Percentiles rank a stretch among this genome's conserved stretches.
Evolutionary conservation across 495 filamentous ascomycete species (phyloP).

Genomic region (Trichoderma parareesei): DNA sequence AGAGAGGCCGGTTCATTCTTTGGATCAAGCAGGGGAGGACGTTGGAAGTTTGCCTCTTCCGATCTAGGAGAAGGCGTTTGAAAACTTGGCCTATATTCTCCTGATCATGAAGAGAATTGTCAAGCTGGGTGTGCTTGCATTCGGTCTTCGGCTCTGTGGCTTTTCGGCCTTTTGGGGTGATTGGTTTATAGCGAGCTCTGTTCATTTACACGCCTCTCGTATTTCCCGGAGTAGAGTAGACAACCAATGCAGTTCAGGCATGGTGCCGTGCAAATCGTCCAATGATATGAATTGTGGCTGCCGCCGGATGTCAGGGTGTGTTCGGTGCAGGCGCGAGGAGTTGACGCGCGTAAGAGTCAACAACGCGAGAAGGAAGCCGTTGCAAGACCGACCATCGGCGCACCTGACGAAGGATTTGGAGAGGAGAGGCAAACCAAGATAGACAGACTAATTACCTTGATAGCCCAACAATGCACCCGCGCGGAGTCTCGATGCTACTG

Average conservation of each 20-base stretch:
- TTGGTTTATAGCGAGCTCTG: neutral
- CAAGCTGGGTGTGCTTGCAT: neutral
- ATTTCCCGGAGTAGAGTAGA: neutral
- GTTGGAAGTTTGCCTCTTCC: neutral
- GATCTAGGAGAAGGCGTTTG: neutral
- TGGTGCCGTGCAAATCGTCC: neutral
- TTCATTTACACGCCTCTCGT: neutral
- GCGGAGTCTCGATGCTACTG: neutral
- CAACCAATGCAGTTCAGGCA: neutral
- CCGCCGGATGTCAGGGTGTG: too few species aligned
- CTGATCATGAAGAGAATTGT: too few species aligned
- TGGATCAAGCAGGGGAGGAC: neutral
- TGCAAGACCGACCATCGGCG: too few species aligned
- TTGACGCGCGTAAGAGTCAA: too few species aligned
- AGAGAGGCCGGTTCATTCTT: neutral
- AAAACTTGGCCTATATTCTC: too few species aligned
- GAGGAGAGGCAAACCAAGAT: too few species aligned
- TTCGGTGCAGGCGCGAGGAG: too few species aligned
- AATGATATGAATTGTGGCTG: too few species aligned
- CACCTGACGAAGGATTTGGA: too few species aligned
- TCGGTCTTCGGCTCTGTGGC: neutral
- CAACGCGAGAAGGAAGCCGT: too few species aligned
- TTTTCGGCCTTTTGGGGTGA: neutral
- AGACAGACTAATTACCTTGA: neutral
- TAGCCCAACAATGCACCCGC: neutral